Evolutionary conservation across 1,284 basidiomycete genomes (phyloP), one percentile per base, ranked within the genome.

Genomic region (Apiotrichum mycotoxinovorans): DNA sequence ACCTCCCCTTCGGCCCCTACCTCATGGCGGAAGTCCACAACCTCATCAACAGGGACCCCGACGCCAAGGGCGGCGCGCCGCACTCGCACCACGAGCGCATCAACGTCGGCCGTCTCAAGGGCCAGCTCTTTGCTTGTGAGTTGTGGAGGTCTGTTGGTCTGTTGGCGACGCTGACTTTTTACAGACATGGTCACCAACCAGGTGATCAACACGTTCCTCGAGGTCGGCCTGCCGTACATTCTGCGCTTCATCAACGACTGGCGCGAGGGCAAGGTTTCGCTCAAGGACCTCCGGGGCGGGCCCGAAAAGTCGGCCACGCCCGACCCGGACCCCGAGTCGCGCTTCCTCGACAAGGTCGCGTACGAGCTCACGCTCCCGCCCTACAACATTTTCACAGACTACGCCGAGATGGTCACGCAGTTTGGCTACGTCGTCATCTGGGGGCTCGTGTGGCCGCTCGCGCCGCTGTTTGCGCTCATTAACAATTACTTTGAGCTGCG

Each of bases 391-490:
- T 91, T 90, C 67, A 82, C 75, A 57, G 93, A 96, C 78, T 97
- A 94, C 75, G 86, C 85, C 68, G 94, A 98, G 79, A 96, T 98
- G 92, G 89, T 91, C 26, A 91, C 89, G 4, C 82, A 79, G 75
- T 95, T 96, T 71, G 95, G 95, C 2, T 94, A 93, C 73, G 85
- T 97, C 27, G 85, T 85, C 3, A 80, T 97, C 30, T 98, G 94
- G 91, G 89, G 87, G 41, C 87, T 90, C 30, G 90, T 95, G 57
- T 98, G 94, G 95, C 92, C 94, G 1, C 80, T 98, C 18, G 89
- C 91, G 5, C 86, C 89, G n/a, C 81, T 67, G 37, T 66, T 70
- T 42, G 65, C 66, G 4, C 57, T 74, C 27, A 57, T 73, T 55
- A 76, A 96, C 80, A 95, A 96, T 75, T 84, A 92, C 75, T 80